These are phyloP conservation scores for Aphanocladium album DNA, from an alignment of 2,329 filamentous ascomycete genomes.

Conservation along the genomic window DNA sequence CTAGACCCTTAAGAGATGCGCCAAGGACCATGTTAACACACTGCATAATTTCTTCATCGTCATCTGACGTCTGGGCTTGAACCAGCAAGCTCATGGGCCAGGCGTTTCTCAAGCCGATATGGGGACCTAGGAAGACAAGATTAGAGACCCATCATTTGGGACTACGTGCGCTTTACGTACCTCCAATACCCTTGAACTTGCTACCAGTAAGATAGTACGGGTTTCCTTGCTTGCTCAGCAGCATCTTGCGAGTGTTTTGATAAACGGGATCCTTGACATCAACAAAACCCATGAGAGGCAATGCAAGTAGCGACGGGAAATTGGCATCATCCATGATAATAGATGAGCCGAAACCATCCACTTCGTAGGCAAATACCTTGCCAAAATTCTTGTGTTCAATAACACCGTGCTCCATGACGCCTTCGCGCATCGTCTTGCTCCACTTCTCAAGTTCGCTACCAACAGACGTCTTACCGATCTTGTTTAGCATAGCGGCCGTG, in stretches of 20 bases:
- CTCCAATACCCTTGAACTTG: constrained; percentile 83
- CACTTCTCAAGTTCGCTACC: constrained; percentile 53
- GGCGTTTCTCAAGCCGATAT: constrained; percentile 79
- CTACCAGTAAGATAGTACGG: constrained; percentile 80
- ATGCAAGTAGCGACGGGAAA: constrained; percentile 71
- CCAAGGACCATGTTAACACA: constrained; percentile 70
- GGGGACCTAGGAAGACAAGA: constrained; percentile 39
- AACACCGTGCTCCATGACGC: constrained; percentile 80
- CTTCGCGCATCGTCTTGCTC: constrained; percentile 62
- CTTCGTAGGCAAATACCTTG: constrained; percentile 79
- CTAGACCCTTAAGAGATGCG: constrained; percentile 69
- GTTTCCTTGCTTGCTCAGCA: constrained; percentile 71
- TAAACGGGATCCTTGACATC: constrained; percentile 63
- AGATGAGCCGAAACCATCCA: constrained; percentile 77
- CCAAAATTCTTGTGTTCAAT: constrained; percentile 71
- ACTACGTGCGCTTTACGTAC: constrained; percentile 37
- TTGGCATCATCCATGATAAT: constrained; percentile 91
- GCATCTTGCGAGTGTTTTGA: constrained; percentile 73
- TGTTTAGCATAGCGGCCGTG: constrained; percentile 63
- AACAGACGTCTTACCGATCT: constrained; percentile 49
- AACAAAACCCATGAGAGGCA: constrained; percentile 75
- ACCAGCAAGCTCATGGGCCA: constrained; percentile 97
- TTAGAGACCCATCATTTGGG: background rate
- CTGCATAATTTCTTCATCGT: constrained; percentile 74
- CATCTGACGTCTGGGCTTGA: constrained; percentile 81